Conservation (phyloP, 108 stramenopile genomes). For the Conticribra weissflogii region DNA sequence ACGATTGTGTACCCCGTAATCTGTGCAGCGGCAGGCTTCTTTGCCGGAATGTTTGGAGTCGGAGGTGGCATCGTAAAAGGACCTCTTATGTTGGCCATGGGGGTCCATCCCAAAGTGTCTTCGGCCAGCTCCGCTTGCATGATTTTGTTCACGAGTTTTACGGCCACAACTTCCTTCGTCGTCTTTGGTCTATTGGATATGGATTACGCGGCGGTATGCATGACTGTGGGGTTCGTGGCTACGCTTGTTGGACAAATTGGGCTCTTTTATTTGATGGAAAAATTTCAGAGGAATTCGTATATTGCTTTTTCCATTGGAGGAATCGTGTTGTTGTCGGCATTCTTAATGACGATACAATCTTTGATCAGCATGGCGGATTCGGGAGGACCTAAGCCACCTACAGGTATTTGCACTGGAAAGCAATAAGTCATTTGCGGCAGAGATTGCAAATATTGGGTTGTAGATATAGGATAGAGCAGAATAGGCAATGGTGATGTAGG, state of each 20-base stretch:
- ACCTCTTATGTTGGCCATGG: constrained; percentile 95
- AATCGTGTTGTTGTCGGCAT: constrained; percentile 84
- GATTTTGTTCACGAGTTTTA: constrained; percentile 93
- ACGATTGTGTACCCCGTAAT: constrained; percentile 89
- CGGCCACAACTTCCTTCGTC: constrained; percentile 90
- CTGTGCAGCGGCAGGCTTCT: constrained; percentile 91
- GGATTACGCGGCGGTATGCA: constrained; percentile 86
- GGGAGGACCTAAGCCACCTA: constrained; percentile 27
- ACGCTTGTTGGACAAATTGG: constrained; percentile 86
- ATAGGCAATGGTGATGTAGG: no score
- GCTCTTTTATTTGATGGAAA: constrained; percentile 84
- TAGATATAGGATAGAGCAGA: no score
- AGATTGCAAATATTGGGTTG: no score
- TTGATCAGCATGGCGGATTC: constrained; percentile 43
- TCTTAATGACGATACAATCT: constrained; percentile 83
- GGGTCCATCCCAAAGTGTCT: constrained; percentile 92
- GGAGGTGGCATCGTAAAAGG: constrained; percentile 95
- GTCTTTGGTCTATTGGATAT: constrained; percentile 92
- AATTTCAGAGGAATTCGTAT: constrained; percentile 90
- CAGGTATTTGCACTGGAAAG: constrained; percentile 40
- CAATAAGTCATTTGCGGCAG: no score
- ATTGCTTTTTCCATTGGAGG: constrained; percentile 95
- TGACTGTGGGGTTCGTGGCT: constrained; percentile 84
- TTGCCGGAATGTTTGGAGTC: constrained; percentile 96
- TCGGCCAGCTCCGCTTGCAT: constrained; percentile 91